A percentile compares a stretch with the other conserved stretches of the same genome.
phyloP scores from a whole-genome alignment of 345 rosid species.

The Aquilaria sinensis region DNA sequence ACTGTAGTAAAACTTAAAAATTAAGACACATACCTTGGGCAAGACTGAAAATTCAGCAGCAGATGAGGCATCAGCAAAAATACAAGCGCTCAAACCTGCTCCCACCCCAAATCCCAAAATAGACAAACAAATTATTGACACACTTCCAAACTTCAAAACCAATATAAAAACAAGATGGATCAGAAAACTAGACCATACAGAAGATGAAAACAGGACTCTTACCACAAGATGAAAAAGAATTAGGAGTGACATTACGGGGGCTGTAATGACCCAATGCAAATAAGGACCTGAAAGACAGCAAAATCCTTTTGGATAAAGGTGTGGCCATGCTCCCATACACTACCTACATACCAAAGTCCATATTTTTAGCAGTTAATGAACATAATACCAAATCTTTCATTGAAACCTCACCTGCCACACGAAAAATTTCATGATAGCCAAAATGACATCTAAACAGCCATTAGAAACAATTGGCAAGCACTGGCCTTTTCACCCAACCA shows the following conservation, averaged over 20 bases:
- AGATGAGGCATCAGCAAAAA: constrained; percentile 15
- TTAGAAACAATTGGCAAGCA: too few species aligned
- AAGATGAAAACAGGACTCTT: background rate
- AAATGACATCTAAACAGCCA: too few species aligned
- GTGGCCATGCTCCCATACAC: constrained; percentile 33
- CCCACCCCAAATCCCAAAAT: background rate
- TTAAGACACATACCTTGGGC: constrained; percentile 15
- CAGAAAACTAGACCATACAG: background rate
- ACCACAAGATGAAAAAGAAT: constrained; percentile 16
- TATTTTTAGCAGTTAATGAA: too few species aligned
- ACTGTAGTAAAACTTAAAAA: background rate
- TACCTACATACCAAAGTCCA: background rate
- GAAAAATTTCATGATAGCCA: too few species aligned
- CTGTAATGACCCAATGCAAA: constrained; percentile 13
- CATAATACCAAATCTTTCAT: too few species aligned
- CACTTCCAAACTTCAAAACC: background rate
- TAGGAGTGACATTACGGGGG: constrained; percentile 9
- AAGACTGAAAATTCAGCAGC: constrained; percentile 13
- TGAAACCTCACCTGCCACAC: too few species aligned
- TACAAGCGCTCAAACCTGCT: constrained; percentile 3
- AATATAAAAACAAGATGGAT: background rate
- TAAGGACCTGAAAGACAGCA: constrained; percentile 29
- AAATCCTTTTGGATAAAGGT: constrained; percentile 28
- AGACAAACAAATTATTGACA: background rate
- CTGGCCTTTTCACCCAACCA: too few species aligned